Base-by-base conservation (phyloP, 2,329 filamentous ascomycete species). In the Beauveria brongniartii region DNA sequence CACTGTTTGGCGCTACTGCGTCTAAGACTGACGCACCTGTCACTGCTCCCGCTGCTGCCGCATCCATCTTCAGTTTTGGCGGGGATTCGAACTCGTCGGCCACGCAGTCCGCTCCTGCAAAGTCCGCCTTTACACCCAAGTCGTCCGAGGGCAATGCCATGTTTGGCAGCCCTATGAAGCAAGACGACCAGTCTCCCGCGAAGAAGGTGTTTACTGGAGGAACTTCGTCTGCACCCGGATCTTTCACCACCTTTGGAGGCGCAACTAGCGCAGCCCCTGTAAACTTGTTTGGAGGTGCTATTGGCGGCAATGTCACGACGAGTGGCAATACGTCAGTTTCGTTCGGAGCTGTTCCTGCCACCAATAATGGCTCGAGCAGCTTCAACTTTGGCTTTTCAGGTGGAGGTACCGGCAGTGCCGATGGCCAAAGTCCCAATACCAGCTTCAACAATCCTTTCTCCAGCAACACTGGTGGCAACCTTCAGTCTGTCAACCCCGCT, bases 91-190 rank as follows among this genome's bases (percentile, higher is more conserved):
- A 68, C 2, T 71, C 72, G 44, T 69, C 67, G 24, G 65, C 67
- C 51, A 63, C 67, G 16, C 65, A 68, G 12, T 60, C 70, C 5
- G 56, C 66, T 3, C 58, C 67, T 22, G 55, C 69, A 16, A 77
- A 76, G 65, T 71, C 75, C 16, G 63, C 76, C 16, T 78, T 79
- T 59, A 66, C 70, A 9, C 69, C 73, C 30, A 73, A 72, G 61
- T 74, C 75, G 30, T 70, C 72, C 5, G 63, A 71, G 34, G 5
- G 59, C 68, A 3, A 22, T 30, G 67, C 71, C 22, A 61, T 74
- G 63, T 79, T 81, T 65, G 74, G 74, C 37, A 77, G 75, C 57
- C 74, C 73, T 18, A 75, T 80, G 67, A 78, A 78, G 64, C 74
- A 80, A 61, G 74, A 78, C 61, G 72, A 69, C 6, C 68, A 71